These are phyloP conservation scores for Fraxinus dipetala DNA, from an alignment of 305 asterid species.

Conservation along the genomic window DNA sequence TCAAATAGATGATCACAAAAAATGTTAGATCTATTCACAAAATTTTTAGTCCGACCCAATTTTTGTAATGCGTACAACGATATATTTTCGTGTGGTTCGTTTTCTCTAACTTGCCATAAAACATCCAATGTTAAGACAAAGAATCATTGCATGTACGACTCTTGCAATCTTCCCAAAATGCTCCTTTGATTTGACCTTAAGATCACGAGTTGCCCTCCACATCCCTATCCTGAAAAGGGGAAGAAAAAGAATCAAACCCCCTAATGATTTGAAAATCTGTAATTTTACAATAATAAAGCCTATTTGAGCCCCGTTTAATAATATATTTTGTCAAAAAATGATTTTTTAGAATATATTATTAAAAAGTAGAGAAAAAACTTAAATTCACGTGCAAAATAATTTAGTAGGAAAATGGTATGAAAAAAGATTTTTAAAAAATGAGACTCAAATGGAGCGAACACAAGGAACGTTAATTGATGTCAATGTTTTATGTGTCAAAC, in stretches of 20 bases:
- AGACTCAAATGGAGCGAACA: too few relatives aligned
- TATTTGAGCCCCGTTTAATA: neutral
- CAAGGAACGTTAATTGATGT: too few relatives aligned
- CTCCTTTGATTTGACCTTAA: slow-evolving; percentile 53
- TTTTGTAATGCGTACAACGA: neutral
- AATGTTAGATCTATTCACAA: neutral
- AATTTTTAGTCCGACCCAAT: neutral
- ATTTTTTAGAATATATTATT: too few relatives aligned
- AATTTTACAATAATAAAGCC: neutral
- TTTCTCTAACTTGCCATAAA: slow-evolving; percentile 28
- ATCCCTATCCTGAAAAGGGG: neutral
- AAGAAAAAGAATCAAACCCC: slow-evolving; percentile 23
- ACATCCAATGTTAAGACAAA: slow-evolving; percentile 13
- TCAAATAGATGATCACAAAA: neutral
- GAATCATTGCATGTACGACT: slow-evolving; percentile 46
- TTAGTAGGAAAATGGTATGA: too few relatives aligned
- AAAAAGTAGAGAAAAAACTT: neutral
- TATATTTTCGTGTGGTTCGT: slow-evolving; percentile 31
- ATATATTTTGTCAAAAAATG: too few relatives aligned
- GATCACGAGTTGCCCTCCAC: slow-evolving; percentile 66
- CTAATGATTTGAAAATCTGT: neutral
- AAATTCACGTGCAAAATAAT: too few relatives aligned
- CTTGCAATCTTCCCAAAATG: slow-evolving; percentile 36
- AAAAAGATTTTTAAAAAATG: too few relatives aligned
- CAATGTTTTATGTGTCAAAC: neutral